Evolutionary conservation across 352 stramenopile genomes (phyloP).

Genomic region (Globisporangium radiosum): DNA sequence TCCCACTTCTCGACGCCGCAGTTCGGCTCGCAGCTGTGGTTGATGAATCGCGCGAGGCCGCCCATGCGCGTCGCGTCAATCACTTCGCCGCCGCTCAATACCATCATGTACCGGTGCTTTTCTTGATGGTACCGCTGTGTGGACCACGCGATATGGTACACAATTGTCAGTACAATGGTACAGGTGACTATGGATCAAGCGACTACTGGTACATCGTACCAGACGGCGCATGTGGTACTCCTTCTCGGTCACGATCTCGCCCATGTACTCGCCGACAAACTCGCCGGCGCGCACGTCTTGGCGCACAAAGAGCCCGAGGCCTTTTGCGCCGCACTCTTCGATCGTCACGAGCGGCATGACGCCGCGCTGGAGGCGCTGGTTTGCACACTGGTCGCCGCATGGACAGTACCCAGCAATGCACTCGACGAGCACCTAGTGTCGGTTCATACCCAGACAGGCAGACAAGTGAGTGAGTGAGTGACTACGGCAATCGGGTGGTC

Average conservation of each 20-base stretch:
- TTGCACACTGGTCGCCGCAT: slow-evolving; percentile 58
- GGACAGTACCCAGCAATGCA: slow-evolving; percentile 55
- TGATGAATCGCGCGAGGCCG: slow-evolving; percentile 93
- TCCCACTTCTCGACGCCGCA: slow-evolving; percentile 94
- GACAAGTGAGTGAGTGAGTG: no score
- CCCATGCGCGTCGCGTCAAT: slow-evolving; percentile 88
- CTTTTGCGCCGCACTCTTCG: slow-evolving; percentile 54
- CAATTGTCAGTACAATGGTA: not conserved
- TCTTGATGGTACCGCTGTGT: slow-evolving; percentile 72
- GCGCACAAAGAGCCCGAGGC: slow-evolving; percentile 40
- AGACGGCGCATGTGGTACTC: slow-evolving; percentile 75
- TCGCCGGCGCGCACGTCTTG: slow-evolving; percentile 49
- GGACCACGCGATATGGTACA: no score
- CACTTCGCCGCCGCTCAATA: slow-evolving; percentile 76
- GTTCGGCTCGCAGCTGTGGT: slow-evolving; percentile 93
- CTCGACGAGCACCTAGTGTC: slow-evolving; percentile 53
- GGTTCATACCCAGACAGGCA: not conserved
- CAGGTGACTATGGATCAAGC: not conserved
- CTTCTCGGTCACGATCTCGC: slow-evolving; percentile 79
- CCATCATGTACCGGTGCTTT: slow-evolving; percentile 83
- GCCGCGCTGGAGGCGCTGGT: slow-evolving; percentile 69
- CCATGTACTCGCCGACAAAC: slow-evolving; percentile 81
- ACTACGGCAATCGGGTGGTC: not conserved
- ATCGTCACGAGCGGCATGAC: slow-evolving; percentile 45
- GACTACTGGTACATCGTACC: slow-evolving; percentile 24